Base-by-base conservation (phyloP, 2,329 filamentous ascomycete species). In the Dendrostoma leiphaemia region DNA sequence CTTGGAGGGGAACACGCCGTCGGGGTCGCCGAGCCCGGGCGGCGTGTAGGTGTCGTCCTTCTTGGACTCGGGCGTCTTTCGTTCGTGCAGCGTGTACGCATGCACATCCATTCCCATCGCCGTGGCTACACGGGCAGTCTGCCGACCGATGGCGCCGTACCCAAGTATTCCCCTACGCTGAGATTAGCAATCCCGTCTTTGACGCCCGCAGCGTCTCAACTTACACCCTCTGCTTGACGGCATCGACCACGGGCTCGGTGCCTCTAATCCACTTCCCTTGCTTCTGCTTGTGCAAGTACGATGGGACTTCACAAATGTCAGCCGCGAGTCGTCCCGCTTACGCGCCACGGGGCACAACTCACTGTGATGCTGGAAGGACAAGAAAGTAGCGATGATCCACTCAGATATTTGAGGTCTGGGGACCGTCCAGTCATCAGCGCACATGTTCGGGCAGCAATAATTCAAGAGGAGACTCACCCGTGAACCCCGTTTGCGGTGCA, bases 101-200 rank as follows among this genome's bases (percentile, higher is more conserved):
- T 91, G 76, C 0, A 93, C 81, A 26, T 83, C 76, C 79, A 90
- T 86, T 17, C 89, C 89, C 62, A 90, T 69, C 2, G 86, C 85
- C 13, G 75, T 76, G 10, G 81, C 81, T 3, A 90, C 77, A 8
- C 78, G 75, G 3, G 79, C 80, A 4, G 71, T 72, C 54, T 83
- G 79, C 0, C 80, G 72, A 8, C 80, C 80, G 50, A 83, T 82
- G 50, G 70, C 72, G 13, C 80, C 79, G 57, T 83, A 83, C 7
- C 80, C 79, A 3, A 83, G 68, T 23, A 82, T 78, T 3, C 77
- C 77, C 44, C 76, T 78, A 58, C 6, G 1, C 9, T 5, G 4
- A 23, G 7, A 29, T 59, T 32, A 57, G 57, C 4, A 23, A 2
- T 34, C 4, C n/a, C n/a, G n/a, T n/a, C n/a, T n/a, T 6, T 9